phyloP scores from a whole-genome alignment of 2,329 filamentous ascomycete species.

The Fusarium sp. region DNA sequence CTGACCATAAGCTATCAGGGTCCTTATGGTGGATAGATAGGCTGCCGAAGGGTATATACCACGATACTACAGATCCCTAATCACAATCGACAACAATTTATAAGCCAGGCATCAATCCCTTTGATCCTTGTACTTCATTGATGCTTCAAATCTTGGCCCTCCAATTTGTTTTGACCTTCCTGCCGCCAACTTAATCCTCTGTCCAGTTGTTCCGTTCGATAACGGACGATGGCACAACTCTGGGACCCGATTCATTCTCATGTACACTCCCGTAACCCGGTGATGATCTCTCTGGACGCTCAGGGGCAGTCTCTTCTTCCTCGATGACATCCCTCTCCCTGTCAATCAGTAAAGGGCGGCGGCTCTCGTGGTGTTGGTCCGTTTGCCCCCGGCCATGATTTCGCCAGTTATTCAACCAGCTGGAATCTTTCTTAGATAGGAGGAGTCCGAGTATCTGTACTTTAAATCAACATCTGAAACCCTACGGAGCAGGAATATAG shows the following conservation, averaged over 20 bases:
- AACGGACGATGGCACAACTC: constrained; percentile 45
- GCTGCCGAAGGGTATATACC: not conserved
- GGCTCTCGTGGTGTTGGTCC: constrained; percentile 29
- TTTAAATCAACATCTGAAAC: not conserved
- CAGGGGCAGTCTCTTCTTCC: constrained; percentile 33
- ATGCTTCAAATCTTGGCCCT: not conserved
- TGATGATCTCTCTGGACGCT: constrained; percentile 14
- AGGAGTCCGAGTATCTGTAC: constrained; percentile 49
- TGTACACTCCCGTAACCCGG: constrained; percentile 38
- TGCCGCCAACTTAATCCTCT: constrained; percentile 6
- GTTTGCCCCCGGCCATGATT: constrained; percentile 5
- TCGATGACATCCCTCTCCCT: constrained; percentile 47
- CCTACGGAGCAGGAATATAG: not conserved
- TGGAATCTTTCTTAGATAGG: constrained; percentile 45
- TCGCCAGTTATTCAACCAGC: constrained; percentile 49
- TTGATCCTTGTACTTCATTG: not conserved
- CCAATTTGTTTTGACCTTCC: not conserved
- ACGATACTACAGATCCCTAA: not conserved
- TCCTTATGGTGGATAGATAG: not conserved
- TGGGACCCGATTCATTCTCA: constrained; percentile 34
- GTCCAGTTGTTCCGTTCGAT: constrained; percentile 45
- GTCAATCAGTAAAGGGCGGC: constrained; percentile 44
- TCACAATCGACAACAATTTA: not conserved
- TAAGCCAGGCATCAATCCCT: not conserved
- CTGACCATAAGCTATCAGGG: not conserved